phyloP scores from a whole-genome alignment of 2,329 filamentous ascomycete genomes.

The Botrytis medusae region DNA sequence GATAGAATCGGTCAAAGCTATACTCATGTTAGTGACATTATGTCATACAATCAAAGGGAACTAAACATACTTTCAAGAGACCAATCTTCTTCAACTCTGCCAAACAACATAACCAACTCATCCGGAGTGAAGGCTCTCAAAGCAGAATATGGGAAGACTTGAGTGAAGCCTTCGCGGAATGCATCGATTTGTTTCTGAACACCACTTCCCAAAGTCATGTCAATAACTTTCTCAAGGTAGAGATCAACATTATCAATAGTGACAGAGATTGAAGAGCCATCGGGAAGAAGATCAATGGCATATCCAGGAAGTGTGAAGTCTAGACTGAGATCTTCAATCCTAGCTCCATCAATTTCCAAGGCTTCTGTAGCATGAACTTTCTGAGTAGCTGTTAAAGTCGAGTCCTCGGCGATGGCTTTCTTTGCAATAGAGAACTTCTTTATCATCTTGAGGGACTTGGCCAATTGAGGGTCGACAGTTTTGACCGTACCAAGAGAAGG shows the following conservation, averaged over 20 bases:
- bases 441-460: slow-evolving; percentile 79
- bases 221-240: slow-evolving; percentile 87
- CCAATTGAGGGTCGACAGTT: slow-evolving; percentile 81
- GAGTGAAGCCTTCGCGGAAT: slow-evolving; percentile 87
- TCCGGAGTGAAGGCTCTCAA: slow-evolving; percentile 91
- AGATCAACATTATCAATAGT: slow-evolving; percentile 87
- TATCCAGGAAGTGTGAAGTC: slow-evolving; percentile 96
- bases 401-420: slow-evolving; percentile 75
- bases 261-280: slow-evolving; percentile 72
- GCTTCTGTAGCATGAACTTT: slow-evolving; percentile 69
- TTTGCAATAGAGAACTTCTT: slow-evolving; percentile 85
- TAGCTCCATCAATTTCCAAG: slow-evolving; percentile 72
- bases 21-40: slow-evolving; percentile 26
- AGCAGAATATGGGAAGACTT: slow-evolving; percentile 93
- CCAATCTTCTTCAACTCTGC: slow-evolving; percentile 93
- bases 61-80: slow-evolving; percentile 81
- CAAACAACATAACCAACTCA: slow-evolving; percentile 93
- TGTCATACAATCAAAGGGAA: background rate
- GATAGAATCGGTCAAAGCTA: slow-evolving; percentile 94
- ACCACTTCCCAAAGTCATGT: slow-evolving; percentile 85
- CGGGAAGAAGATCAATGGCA: slow-evolving; percentile 75
- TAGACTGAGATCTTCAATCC: slow-evolving; percentile 81
- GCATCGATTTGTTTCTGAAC: slow-evolving; percentile 88
- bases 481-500: slow-evolving; percentile 89
- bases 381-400: slow-evolving; percentile 61